These are phyloP conservation scores for Nicotiana knightiana DNA, from an alignment of 257 asterid genomes.

Conservation along the genomic window DNA sequence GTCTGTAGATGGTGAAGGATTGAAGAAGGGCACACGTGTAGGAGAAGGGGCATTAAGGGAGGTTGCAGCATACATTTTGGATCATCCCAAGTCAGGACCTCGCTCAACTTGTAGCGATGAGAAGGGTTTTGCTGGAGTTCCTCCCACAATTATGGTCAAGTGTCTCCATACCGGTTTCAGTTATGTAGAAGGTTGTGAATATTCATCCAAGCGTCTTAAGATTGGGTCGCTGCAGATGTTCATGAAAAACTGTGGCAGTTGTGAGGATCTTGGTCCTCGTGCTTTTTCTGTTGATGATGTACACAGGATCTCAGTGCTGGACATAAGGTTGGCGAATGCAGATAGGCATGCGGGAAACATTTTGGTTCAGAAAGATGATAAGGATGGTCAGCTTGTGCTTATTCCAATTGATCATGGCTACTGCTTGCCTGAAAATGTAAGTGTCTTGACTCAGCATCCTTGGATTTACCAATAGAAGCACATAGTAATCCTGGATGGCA, in stretches of 20 bases:
- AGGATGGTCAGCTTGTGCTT: slow-evolving; percentile 41
- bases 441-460: slow-evolving; percentile 10
- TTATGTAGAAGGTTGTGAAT: slow-evolving; percentile 31
- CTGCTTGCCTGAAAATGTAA: slow-evolving; percentile 75
- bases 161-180: slow-evolving; percentile 46
- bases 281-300: slow-evolving; percentile 63
- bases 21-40: slow-evolving; percentile 73
- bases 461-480: neutral
- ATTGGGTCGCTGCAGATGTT: slow-evolving; percentile 74
- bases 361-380: slow-evolving; percentile 46
- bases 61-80: slow-evolving; percentile 75
- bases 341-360: slow-evolving; percentile 79
- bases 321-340: slow-evolving; percentile 70
- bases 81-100: slow-evolving; percentile 48
- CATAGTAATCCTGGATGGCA: neutral
- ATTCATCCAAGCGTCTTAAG: slow-evolving; percentile 26
- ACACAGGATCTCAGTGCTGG: slow-evolving; percentile 66
- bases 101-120: slow-evolving; percentile 30
- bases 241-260: slow-evolving; percentile 68
- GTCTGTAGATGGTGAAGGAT: slow-evolving; percentile 60
- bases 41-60: slow-evolving; percentile 80
- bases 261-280: slow-evolving; percentile 73
- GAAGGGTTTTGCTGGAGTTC: slow-evolving; percentile 74
- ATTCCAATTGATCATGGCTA: slow-evolving; percentile 78
- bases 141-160: slow-evolving; percentile 58